Evolutionary conservation across 2,329 filamentous ascomycete species (phyloP).

Genomic region (Diaporthe humulicola): DNA sequence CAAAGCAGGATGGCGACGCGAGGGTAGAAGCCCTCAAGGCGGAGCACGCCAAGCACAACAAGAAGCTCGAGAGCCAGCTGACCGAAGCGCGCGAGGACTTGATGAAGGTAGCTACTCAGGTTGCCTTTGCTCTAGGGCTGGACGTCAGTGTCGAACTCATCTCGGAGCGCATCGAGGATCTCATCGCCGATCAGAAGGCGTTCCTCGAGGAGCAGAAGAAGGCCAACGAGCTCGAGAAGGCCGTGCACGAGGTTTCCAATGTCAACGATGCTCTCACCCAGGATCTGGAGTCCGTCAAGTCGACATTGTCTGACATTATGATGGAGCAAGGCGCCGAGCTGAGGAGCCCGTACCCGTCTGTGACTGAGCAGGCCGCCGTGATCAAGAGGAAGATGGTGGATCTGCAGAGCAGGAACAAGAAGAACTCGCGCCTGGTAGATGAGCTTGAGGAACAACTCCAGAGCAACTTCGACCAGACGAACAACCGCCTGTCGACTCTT

Average conservation of each 20-base stretch:
- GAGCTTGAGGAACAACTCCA: conserved; percentile 97
- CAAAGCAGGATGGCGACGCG: conserved; percentile 68
- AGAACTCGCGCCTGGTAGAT: conserved; percentile 91
- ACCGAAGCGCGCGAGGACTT: conserved; percentile 76
- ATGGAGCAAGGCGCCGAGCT: conserved; percentile 60
- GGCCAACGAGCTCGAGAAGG: conserved; percentile 67
- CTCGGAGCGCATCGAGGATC: conserved; percentile 69
- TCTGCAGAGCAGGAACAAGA: conserved; percentile 80
- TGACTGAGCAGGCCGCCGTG: conserved; percentile 69
- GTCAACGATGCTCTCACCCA: conserved; percentile 72
- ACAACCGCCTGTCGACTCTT: conserved; percentile 86
- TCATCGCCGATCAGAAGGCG: conserved; percentile 71
- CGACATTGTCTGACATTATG: conserved; percentile 66
- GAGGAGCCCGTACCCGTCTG: conserved; percentile 59
- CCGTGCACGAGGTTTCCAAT: conserved; percentile 67
- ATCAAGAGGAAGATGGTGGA: conserved; percentile 76
- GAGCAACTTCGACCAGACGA: conserved; percentile 91
- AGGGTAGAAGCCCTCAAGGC: conserved; percentile 70
- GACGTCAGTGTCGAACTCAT: conserved; percentile 78
- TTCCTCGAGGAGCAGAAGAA: conserved; percentile 71
- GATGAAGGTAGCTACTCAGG: conserved; percentile 73
- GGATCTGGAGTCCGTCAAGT: conserved; percentile 73
- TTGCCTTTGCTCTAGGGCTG: conserved; percentile 71
- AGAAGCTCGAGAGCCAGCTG: conserved; percentile 72
- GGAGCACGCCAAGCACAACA: conserved; percentile 70